These are phyloP conservation scores for Fomitopsis pinicola DNA, from an alignment of 1,284 basidiomycete genomes.

Conservation along the genomic window DNA sequence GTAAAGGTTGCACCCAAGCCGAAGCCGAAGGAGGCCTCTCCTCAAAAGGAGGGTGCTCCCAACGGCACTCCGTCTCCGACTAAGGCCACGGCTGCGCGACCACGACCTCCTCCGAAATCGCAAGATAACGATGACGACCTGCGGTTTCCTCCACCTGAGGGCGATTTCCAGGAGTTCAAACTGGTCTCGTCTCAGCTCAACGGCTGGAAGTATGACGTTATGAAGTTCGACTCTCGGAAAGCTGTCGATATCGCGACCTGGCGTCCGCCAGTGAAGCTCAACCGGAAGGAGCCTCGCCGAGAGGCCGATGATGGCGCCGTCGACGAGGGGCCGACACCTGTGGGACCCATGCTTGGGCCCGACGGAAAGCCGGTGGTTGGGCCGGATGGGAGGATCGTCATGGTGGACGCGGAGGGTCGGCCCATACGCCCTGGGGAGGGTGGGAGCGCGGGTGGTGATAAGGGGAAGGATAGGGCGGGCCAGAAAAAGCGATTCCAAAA, in stretches of 20 bases:
- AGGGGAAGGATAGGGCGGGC: constrained; percentile 33
- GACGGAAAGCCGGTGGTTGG: constrained; percentile 80
- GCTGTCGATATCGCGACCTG: constrained; percentile 61
- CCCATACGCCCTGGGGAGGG: constrained; percentile 48
- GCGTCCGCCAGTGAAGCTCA: constrained; percentile 74
- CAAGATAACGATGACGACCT: constrained; percentile 36
- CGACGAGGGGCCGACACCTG: constrained; percentile 41
- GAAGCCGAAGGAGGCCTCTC: constrained; percentile 6
- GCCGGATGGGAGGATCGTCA: constrained; percentile 67
- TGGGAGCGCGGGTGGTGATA: constrained; percentile 16
- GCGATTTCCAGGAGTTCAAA: constrained; percentile 64
- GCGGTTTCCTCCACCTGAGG: constrained; percentile 48
- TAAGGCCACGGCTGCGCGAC: constrained; percentile 9
- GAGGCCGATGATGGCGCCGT: constrained; percentile 39
- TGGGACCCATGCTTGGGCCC: constrained; percentile 65
- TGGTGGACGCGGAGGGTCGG: constrained; percentile 74
- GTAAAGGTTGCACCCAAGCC: constrained; percentile 10
- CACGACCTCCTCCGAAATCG: constrained; percentile 26
- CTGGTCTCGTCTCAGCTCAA: constrained; percentile 73
- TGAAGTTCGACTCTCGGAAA: constrained; percentile 77
- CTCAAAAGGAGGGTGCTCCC: constrained; percentile 2
- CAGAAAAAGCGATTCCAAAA: constrained; percentile 76
- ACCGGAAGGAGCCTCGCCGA: constrained; percentile 72
- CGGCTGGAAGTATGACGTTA: constrained; percentile 82
- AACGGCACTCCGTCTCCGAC: constrained; percentile 1